These are phyloP conservation scores for Globisporangium polare DNA, from an alignment of 352 stramenopile species.

Conservation along the genomic window DNA sequence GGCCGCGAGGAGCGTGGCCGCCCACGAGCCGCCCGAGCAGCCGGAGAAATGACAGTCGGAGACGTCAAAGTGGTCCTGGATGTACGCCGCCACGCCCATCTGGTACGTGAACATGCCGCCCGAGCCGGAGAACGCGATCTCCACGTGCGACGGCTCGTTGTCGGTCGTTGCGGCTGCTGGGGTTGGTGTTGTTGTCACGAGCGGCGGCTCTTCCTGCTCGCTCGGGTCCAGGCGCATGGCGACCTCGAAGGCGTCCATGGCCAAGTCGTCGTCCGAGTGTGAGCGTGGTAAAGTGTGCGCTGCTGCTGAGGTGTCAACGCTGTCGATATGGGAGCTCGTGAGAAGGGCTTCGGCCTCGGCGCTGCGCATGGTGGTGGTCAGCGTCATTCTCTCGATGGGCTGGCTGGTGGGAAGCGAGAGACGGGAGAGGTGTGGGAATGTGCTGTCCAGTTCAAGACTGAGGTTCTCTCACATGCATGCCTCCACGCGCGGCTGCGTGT, in stretches of 20 bases:
- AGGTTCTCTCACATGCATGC: too few relatives aligned
- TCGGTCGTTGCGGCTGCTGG: neutral
- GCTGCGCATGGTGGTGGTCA: neutral
- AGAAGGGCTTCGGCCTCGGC: slow-evolving; percentile 2
- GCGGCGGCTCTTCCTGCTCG: neutral
- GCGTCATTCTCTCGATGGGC: neutral
- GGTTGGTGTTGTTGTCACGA: neutral
- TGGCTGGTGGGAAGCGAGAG: neutral
- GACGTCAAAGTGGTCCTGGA: slow-evolving; percentile 60
- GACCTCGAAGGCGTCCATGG: neutral
- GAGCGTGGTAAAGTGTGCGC: neutral
- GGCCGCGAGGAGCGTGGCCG: slow-evolving; percentile 39
- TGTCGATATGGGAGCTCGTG: neutral
- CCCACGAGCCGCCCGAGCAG: slow-evolving; percentile 39
- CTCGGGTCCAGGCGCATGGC: slow-evolving; percentile 1
- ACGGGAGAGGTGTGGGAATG: neutral
- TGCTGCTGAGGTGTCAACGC: neutral
- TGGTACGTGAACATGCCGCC: slow-evolving; percentile 68
- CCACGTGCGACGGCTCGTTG: slow-evolving; percentile 24
- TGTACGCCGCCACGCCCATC: slow-evolving; percentile 65
- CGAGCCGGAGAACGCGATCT: slow-evolving; percentile 69
- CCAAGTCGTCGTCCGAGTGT: slow-evolving; percentile 1
- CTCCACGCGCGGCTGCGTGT: too few relatives aligned
- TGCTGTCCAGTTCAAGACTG: slow-evolving; percentile 8
- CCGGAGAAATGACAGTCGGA: slow-evolving; percentile 37